phyloP scores from a whole-genome alignment of 108 stramenopile species.

The Mayamaea pseudoterrestris region DNA sequence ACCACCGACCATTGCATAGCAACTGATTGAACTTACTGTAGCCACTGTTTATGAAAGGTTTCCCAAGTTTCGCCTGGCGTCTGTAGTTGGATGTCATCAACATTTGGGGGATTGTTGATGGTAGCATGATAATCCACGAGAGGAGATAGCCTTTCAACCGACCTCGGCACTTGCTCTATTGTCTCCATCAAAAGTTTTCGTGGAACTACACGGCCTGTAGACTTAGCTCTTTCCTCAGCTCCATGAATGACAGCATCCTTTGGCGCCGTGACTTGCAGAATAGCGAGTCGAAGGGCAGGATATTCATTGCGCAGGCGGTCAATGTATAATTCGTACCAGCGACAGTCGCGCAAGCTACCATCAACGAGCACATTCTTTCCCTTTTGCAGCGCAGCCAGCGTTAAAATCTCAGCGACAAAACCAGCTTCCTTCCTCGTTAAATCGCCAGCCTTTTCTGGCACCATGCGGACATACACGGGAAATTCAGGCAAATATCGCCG shows the following conservation, averaged over 20 bases:
- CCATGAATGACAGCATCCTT: conserved; percentile 55
- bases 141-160: conserved; percentile 46
- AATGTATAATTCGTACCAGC: conserved; percentile 72
- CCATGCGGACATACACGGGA: conserved; percentile 44
- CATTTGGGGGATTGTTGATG: conserved; percentile 45
- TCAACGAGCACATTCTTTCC: conserved; percentile 80
- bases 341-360: conserved; percentile 60
- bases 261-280: conserved; percentile 69
- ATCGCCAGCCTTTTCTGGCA: conserved; percentile 19
- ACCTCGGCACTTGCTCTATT: conserved; percentile 65
- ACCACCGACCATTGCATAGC: not conserved
- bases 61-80: conserved; percentile 46
- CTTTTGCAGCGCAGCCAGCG: conserved; percentile 56
- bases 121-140: conserved; percentile 66
- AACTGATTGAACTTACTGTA: conserved; percentile 30
- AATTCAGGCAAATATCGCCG: conserved; percentile 67
- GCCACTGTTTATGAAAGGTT: conserved; percentile 53
- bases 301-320: conserved; percentile 44
- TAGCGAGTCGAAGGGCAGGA: conserved; percentile 66
- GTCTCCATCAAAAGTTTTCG: conserved; percentile 43
- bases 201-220: conserved; percentile 73
- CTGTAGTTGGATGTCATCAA: conserved; percentile 44
- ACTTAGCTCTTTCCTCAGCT: conserved; percentile 14
- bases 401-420: conserved; percentile 63
- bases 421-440: conserved; percentile 54